A percentile compares a stretch with the other conserved stretches of the same genome.
phyloP scores from a whole-genome alignment of 495 filamentous ascomycete genomes.

The Penicillium soppii region DNA sequence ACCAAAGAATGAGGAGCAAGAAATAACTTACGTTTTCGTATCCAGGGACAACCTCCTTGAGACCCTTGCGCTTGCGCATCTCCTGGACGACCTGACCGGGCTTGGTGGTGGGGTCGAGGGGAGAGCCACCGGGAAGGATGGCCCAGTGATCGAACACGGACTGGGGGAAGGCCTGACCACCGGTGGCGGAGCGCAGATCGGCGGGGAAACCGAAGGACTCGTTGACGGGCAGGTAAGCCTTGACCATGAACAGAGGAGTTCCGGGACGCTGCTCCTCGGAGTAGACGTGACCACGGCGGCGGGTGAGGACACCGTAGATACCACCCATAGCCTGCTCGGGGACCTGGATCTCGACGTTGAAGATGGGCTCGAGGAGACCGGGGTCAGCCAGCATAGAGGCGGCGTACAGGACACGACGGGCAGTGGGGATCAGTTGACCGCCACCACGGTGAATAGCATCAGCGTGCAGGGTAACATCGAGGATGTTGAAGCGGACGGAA shows the following conservation, averaged over 20 bases:
- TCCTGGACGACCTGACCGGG: conserved; percentile 79
- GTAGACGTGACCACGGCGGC: conserved; percentile 98
- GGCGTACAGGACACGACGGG: conserved; percentile 96
- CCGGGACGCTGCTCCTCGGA: conserved; percentile 95
- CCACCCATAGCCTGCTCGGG: conserved; percentile 99
- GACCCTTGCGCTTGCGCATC: conserved; percentile 98
- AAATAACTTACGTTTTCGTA: conserved; percentile 82
- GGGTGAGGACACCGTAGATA: conserved; percentile 99
- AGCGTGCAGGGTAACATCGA: conserved; percentile 98
- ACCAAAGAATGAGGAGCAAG: neutral
- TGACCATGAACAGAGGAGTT: conserved; percentile 99
- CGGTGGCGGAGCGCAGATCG: conserved; percentile 90
- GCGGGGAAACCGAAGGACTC: conserved; percentile 99
- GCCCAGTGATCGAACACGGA: conserved; percentile 98
- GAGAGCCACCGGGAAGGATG: conserved; percentile 88
- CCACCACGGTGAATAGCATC: conserved; percentile 99
- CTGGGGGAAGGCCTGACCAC: conserved; percentile 98
- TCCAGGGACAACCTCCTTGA: conserved; percentile 90
- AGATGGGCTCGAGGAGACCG: conserved; percentile 92
- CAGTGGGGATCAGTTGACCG: conserved; percentile 97
- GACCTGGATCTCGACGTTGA: conserved; percentile 98
- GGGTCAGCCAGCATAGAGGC: conserved; percentile 88
- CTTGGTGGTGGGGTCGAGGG: conserved; percentile 82
- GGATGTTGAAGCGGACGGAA: conserved; percentile 94
- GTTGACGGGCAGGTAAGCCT: conserved; percentile 98